Percentiles rank a stretch among this genome's conserved stretches.
Evolutionary conservation across 106 monocot species (phyloP).

Genomic region (Alisma plantagoaquatica): DNA sequence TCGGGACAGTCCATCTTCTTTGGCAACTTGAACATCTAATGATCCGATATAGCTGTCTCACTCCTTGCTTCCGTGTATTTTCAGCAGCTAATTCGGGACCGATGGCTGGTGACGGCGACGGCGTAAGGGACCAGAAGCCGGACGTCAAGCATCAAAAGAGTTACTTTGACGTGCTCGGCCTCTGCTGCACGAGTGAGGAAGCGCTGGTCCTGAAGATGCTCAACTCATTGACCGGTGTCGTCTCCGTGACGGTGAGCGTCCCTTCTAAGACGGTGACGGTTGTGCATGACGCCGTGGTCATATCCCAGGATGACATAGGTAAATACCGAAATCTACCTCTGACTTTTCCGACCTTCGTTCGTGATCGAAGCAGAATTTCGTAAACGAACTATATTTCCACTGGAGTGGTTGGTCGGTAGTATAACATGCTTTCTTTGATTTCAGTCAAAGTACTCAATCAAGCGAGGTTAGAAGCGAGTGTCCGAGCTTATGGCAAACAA

Average conservation of each 20-base stretch:
- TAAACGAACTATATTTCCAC: too few species aligned
- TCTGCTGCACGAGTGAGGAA: constrained; percentile 84
- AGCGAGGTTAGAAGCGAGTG: constrained; percentile 71
- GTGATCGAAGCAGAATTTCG: too few species aligned
- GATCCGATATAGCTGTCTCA: too few species aligned
- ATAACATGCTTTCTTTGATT: background rate
- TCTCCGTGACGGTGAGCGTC: constrained; percentile 58
- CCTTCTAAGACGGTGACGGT: constrained; percentile 82
- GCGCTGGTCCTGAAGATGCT: constrained; percentile 71
- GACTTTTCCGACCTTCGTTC: background rate
- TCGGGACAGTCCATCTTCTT: too few species aligned
- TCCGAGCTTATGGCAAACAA: constrained; percentile 38
- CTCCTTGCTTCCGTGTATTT: too few species aligned
- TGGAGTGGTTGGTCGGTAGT: too few species aligned
- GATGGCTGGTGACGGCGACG: constrained; percentile 2
- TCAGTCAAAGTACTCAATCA: constrained; percentile 74
- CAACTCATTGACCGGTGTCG: constrained; percentile 39
- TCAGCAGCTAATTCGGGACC: too few species aligned
- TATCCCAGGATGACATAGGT: constrained; percentile 75
- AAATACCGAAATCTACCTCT: background rate
- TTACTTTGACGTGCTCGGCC: constrained; percentile 85
- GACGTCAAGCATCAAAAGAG: constrained; percentile 39
- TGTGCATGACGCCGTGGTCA: constrained; percentile 44
- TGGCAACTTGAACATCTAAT: too few species aligned
- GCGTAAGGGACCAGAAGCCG: background rate